Evolutionary conservation across 2,329 filamentous ascomycete species (phyloP).

Genomic region (Pseudovirgaria hyperparasitica): DNA sequence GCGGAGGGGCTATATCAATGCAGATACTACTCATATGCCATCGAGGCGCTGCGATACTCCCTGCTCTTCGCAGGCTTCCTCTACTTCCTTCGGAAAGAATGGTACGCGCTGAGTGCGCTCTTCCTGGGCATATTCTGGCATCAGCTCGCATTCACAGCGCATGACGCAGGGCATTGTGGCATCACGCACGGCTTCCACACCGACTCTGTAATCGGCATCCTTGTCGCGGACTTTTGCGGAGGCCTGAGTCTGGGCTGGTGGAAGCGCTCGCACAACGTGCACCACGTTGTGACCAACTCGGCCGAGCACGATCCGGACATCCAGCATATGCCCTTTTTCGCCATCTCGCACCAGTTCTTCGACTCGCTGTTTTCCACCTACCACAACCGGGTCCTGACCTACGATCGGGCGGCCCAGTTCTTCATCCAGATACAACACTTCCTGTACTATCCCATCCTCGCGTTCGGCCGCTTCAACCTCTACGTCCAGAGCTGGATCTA

Average conservation of each 20-base stretch:
- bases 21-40: constrained; percentile 66
- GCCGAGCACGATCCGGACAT: constrained; percentile 96
- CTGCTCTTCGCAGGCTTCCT: constrained; percentile 52
- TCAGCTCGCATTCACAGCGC: constrained; percentile 83
- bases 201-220: constrained; percentile 76
- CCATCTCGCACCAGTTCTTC: constrained; percentile 54
- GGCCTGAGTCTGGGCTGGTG: constrained; percentile 92
- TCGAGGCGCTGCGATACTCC: constrained; percentile 62
- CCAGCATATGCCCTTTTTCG: constrained; percentile 58
- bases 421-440: constrained; percentile 50
- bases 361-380: constrained; percentile 50
- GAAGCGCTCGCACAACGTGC: constrained; percentile 93
- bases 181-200: constrained; percentile 83
- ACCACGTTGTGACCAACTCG: constrained; percentile 91
- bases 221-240: constrained; percentile 80
- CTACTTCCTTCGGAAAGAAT: constrained; percentile 26
- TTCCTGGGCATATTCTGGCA: constrained; percentile 84
- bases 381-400: constrained; percentile 52
- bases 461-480: constrained; percentile 58
- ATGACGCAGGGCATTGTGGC: constrained; percentile 94
- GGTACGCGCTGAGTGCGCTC: constrained; percentile 49
- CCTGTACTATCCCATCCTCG: constrained; percentile 57
- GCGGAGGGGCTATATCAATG: constrained; percentile 71
- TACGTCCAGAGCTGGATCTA: constrained; percentile 56
- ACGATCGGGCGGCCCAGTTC: constrained; percentile 47